Percentiles rank a stretch among this genome's conserved stretches.
phyloP scores from a whole-genome alignment of 1,139 yeast species.

The Taphrina deformans region DNA sequence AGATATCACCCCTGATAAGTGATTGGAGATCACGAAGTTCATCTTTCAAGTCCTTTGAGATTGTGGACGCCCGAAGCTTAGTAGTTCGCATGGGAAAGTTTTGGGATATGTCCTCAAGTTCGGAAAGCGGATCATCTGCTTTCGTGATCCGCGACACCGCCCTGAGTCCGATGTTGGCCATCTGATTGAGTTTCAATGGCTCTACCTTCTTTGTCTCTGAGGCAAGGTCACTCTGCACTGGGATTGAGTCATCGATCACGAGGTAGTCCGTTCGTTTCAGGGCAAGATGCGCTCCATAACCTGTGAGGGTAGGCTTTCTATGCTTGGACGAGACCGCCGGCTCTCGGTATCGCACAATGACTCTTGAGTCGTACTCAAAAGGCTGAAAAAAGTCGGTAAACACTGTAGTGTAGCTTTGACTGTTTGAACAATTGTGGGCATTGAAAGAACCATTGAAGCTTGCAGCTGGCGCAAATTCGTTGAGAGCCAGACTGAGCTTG shows the following conservation, averaged over 20 bases:
- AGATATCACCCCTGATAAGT: conserved; percentile 43
- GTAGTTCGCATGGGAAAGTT: conserved; percentile 46
- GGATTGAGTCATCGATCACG: conserved; percentile 61
- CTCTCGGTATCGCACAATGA: conserved; percentile 16
- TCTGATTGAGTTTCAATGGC: conserved; percentile 40
- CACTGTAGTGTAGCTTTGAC: conserved; percentile 43
- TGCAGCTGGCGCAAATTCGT: conserved; percentile 41
- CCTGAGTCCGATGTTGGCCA: conserved; percentile 44
- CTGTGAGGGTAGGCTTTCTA: conserved; percentile 48
- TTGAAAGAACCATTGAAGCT: conserved; percentile 44
- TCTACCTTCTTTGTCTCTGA: conserved; percentile 16
- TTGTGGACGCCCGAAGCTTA: conserved; percentile 38
- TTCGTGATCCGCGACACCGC: conserved; percentile 44
- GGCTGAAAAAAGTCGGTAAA: conserved; percentile 18
- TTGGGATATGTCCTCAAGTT: conserved; percentile 44
- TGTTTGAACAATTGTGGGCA: conserved; percentile 50
- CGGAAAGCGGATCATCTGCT: conserved; percentile 43
- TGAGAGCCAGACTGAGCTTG: conserved; percentile 40
- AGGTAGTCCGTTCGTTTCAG: conserved; percentile 65
- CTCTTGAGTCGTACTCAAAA: background rate
- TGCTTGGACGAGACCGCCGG: background rate
- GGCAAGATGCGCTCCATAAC: conserved; percentile 67
- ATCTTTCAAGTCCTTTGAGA: conserved; percentile 38
- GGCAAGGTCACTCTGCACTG: background rate
- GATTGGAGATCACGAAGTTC: conserved; percentile 41